Conservation (phyloP, 2,329 filamentous ascomycete species). For the Emericellopsis cladophorae region DNA sequence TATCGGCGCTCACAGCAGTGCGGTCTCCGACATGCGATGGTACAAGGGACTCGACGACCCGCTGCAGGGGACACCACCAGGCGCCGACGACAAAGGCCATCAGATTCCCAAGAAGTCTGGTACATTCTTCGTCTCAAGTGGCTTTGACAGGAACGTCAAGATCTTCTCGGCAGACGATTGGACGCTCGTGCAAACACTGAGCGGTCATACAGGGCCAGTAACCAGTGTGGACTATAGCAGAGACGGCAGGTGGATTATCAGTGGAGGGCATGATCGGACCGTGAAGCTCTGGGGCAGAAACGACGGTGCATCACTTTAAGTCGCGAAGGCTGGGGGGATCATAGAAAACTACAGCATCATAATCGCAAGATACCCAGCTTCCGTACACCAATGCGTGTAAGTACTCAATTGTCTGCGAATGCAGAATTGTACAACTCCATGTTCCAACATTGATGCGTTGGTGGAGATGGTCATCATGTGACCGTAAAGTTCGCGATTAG, state of each 20-base stretch:
- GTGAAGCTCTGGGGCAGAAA: conserved; percentile 94
- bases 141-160: conserved; percentile 92
- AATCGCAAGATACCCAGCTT: too few species aligned
- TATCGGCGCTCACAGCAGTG: conserved; percentile 81
- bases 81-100: conserved; percentile 51
- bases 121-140: conserved; percentile 81
- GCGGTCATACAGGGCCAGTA: conserved; percentile 85
- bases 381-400: too few species aligned
- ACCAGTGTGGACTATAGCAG: conserved; percentile 78
- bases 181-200: conserved; percentile 76
- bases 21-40: conserved; percentile 88
- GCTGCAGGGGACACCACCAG: conserved; percentile 45
- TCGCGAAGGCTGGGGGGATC: too few species aligned
- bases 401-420: too few species aligned
- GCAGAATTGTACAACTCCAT: too few species aligned
- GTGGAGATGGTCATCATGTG: too few species aligned
- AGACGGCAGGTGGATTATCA: conserved; percentile 86
- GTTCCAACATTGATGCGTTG: too few species aligned
- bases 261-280: conserved; percentile 85
- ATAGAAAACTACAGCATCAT: too few species aligned
- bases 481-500: too few species aligned
- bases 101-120: conserved; percentile 70
- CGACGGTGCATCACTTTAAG: conserved; percentile 45
- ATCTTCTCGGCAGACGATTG: conserved; percentile 95
- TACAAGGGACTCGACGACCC: conserved; percentile 78